Evolutionary conservation across 306 rosid species (phyloP), one percentile per base, ranked within the genome.

Genomic region (Gastrolobium villosum): DNA sequence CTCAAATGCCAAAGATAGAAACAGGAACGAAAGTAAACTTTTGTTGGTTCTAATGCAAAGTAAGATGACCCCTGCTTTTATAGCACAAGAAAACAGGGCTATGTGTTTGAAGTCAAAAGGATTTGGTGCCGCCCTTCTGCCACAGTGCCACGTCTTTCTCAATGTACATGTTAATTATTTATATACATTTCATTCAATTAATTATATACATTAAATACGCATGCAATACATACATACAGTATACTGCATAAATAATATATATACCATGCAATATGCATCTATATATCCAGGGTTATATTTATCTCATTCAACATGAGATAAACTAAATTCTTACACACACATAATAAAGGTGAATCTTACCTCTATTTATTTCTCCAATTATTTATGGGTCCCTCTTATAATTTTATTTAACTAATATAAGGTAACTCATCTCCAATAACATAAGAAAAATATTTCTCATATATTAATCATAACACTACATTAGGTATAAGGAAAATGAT

Each of bases 51-150:
- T 35, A 15, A 46, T 79, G 73, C 53, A 71, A 71, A 63, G 82
- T 31, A 35, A 32, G 65, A 74, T 5, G 85, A 52, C 61, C 37
- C 61, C 6, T 70, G 79, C 65, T 75, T 84, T 83, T 88, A 94
- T 79, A 84, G 72, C 3, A 4, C 28, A 60, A 69, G 79, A 74
- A 57, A 48, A 41, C 10, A 45, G 73, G 55, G 15, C n/a, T 48
- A 7, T 49, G 66, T 65, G 70, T 83, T 84, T 85, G 74, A 90
- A 88, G 98, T 95, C 99, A 89, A 88, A 65, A 14, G 60, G 83
- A 89, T 95, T 92, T 86, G 99, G 98, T 78, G 89, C 98, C 99
- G 98, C 2, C 97, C 98, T 86, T 53, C 13, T 74, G 86, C 83
- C 86, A 81, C 77, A 88, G 10, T 74, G 86, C 83, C 86, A 81